Evolutionary conservation across 495 filamentous ascomycete genomes (phyloP), one percentile per base, ranked within the genome.

Genomic region (Haplographium delicatum): DNA sequence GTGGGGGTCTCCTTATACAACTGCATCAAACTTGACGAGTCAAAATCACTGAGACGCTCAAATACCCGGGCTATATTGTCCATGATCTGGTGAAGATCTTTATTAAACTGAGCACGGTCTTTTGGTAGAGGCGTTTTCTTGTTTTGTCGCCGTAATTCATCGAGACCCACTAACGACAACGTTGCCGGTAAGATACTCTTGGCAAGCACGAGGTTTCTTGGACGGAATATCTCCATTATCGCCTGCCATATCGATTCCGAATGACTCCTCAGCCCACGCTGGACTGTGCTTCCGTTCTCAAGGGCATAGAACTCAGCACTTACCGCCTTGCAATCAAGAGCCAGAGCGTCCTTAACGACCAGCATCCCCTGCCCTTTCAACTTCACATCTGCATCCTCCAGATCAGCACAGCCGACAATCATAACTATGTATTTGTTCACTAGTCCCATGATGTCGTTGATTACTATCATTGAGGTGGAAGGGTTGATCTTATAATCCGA

Each of bases 191-290:
- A 63, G 55, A 88, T 81, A 25, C 76, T 77, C 23, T 74, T 82
- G 10, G 87, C 89, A 6, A 95, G 70, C 2, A 72, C 73, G 16
- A 82, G 54, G 49, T 84, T 81, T 6, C 80, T 74, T 27, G 74
- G 71, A 58, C 81, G 74, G 26, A 95, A 76, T 30, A 82, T 75
- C 44, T 79, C 74, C 25, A 91, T 70, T 26, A 89, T 82, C 1
- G 78, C 74, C 56, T 88, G 82, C 91, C 90, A 95, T 24, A 94
- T 79, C 1, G 72, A 65, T 2, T 79, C 70, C 0, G 83, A 85
- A 53, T 85, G 79, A 4, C 81, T 77, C 42, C 75, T 78, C 11
- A 82, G 71, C 19, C 82, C 81, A 47, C 85, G 76, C 31, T 88
- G 82, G n/a, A 91, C 72, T 9, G 74, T 66, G 20, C 70, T 70